A percentile compares a stretch with the other conserved stretches of the same genome.
phyloP scores from a whole-genome alignment of 345 rosid species.

The Brassica incana region DNA sequence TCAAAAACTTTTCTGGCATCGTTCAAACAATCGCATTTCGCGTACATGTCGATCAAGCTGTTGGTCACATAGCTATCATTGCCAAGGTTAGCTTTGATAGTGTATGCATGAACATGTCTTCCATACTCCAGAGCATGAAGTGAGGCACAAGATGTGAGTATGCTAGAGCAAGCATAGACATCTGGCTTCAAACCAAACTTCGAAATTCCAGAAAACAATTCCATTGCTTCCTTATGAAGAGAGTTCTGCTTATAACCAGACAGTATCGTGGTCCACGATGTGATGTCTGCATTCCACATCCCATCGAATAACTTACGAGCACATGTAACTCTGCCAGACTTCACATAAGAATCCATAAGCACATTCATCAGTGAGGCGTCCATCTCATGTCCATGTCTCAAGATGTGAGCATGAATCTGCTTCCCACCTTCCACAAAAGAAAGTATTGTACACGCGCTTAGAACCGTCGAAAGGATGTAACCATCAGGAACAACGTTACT shows the following conservation, averaged over 20 bases:
- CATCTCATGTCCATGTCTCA: slow-evolving; percentile 57
- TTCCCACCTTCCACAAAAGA: slow-evolving; percentile 57
- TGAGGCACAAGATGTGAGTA: slow-evolving; percentile 74
- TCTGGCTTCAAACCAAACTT: slow-evolving; percentile 54
- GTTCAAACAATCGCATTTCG: slow-evolving; percentile 54
- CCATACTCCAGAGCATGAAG: slow-evolving; percentile 54
- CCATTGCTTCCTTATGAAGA: slow-evolving; percentile 56
- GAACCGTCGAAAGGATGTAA: slow-evolving; percentile 59
- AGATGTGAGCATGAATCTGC: slow-evolving; percentile 68
- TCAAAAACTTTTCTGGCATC: slow-evolving; percentile 65
- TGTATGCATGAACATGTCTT: slow-evolving; percentile 65
- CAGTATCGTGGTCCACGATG: slow-evolving; percentile 74
- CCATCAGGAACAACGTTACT: slow-evolving; percentile 47
- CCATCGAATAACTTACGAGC: slow-evolving; percentile 54
- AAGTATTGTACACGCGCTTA: slow-evolving; percentile 60
- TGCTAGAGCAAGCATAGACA: slow-evolving; percentile 64
- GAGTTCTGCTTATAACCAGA: slow-evolving; percentile 71
- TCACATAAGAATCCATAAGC: slow-evolving; percentile 63
- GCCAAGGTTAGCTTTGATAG: slow-evolving; percentile 58
- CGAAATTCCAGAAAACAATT: slow-evolving; percentile 51
- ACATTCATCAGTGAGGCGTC: slow-evolving; percentile 65
- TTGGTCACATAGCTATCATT: slow-evolving; percentile 56
- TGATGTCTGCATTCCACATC: slow-evolving; percentile 52
- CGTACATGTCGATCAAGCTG: slow-evolving; percentile 75
- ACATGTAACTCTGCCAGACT: slow-evolving; percentile 51